phyloP scores from a whole-genome alignment of 805 yeast species.

The Komagataella populi region DNA sequence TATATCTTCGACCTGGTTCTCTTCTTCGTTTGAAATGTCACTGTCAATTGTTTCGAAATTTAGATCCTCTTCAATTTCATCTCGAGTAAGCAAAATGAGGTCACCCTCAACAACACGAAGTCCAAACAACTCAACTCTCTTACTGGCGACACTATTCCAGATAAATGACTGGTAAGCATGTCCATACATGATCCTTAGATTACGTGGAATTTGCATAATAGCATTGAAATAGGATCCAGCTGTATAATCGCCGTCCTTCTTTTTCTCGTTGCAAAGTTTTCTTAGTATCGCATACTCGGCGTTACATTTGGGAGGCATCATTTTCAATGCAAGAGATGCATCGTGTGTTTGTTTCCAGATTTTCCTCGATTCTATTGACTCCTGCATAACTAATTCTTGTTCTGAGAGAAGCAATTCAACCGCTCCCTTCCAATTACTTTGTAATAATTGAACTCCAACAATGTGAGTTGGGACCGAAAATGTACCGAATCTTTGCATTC shows the following conservation, averaged over 20 bases:
- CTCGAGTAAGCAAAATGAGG: conserved; percentile 36
- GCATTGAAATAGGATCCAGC: conserved; percentile 59
- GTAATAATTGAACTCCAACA: conserved; percentile 61
- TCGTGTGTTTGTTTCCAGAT: conserved; percentile 68
- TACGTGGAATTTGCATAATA: conserved; percentile 82
- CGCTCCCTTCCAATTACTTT: conserved; percentile 69
- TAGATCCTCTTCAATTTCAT: conserved; percentile 5
- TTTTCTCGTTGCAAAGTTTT: conserved; percentile 37
- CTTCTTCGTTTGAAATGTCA: conserved; percentile 16
- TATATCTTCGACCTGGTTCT: conserved; percentile 51
- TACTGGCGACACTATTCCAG: conserved; percentile 83
- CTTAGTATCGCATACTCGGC: conserved; percentile 72
- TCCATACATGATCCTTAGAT: conserved; percentile 85
- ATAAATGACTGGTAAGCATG: conserved; percentile 95
- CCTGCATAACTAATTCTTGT: conserved; percentile 75
- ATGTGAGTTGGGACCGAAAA: conserved; percentile 85
- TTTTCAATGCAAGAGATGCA: conserved; percentile 46
- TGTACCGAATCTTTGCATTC: conserved; percentile 98
- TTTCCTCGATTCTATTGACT: conserved; percentile 68
- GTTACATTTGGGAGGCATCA: conserved; percentile 78
- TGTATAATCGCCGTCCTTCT: conserved; percentile 30
- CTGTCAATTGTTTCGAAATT: conserved; percentile 1
- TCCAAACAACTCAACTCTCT: conserved; percentile 62
- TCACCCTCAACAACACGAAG: conserved; percentile 66
- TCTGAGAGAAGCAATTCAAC: conserved; percentile 71